A percentile compares a stretch with the other conserved stretches of the same genome.
Conservation (phyloP, 768 basidiomycete genomes). For the Galerina marginata region DNA sequence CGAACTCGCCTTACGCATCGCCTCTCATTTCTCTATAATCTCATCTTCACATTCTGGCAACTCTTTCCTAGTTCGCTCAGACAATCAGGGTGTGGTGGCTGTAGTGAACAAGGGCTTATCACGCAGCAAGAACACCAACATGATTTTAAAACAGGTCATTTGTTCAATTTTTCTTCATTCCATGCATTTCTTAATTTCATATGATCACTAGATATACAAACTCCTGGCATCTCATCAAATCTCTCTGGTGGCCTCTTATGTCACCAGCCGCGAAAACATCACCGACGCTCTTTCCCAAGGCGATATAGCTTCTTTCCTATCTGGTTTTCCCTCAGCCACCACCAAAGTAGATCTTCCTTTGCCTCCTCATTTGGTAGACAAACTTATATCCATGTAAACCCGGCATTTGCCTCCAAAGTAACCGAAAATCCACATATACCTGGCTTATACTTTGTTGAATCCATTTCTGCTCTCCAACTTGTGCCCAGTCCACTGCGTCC, state of each 20-base stretch:
- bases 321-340: conserved; percentile 13
- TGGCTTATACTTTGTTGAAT: no score
- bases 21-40: conserved; percentile 8
- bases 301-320: conserved; percentile 19
- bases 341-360: neutral
- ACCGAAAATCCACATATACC: no score
- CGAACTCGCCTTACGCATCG: conserved; percentile 26
- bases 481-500: conserved; percentile 13
- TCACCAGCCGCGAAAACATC: conserved; percentile 16
- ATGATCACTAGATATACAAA: no score
- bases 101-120: conserved; percentile 28
- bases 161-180: no score
- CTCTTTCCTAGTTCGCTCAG: conserved; percentile 33
- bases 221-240: conserved; percentile 3
- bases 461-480: neutral
- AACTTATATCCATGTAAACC: conserved; percentile 20
- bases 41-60: conserved; percentile 2
- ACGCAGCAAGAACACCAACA: no score
- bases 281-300: conserved; percentile 19
- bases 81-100: conserved; percentile 43
- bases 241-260: conserved; percentile 16
- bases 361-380: conserved; percentile 5
- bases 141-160: no score
- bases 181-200: neutral
- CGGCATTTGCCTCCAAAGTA: neutral